phyloP scores from a whole-genome alignment of 1,284 basidiomycete species.

The Pseudozyma flocculosa region DNA sequence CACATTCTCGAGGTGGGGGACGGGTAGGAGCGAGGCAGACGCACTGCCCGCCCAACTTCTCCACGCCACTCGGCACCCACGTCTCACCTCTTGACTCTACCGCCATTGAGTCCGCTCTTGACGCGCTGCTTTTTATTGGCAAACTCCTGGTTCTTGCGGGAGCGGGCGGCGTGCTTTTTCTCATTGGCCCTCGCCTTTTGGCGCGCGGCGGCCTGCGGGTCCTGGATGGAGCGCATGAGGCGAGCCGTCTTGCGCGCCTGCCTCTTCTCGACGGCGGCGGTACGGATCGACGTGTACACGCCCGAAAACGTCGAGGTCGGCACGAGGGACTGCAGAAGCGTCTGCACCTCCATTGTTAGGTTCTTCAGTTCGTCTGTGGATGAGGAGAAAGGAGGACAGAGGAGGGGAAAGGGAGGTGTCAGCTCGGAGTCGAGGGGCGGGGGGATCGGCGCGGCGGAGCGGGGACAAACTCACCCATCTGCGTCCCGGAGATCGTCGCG shows the following conservation, averaged over 20 bases:
- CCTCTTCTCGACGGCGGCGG: constrained; percentile 69
- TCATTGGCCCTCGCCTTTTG: constrained; percentile 13
- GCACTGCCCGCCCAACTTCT: too few species aligned
- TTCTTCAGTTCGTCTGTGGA: constrained; percentile 78
- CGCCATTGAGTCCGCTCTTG: too few species aligned
- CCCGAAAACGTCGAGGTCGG: constrained; percentile 77
- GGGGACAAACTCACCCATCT: constrained; percentile 59
- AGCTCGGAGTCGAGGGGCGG: too few species aligned
- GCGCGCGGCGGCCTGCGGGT: constrained; percentile 40
- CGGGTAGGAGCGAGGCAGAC: too few species aligned
- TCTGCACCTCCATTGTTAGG: constrained; percentile 80
- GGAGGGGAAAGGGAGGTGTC: too few species aligned
- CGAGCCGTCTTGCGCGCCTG: constrained; percentile 72
- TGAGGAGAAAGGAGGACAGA: too few species aligned
- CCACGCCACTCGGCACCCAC: too few species aligned
- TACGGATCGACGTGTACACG: constrained; percentile 77
- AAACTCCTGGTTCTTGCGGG: constrained; percentile 17
- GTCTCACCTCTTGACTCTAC: too few species aligned
- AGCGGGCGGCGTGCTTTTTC: constrained; percentile 23
- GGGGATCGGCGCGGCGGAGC: too few species aligned
- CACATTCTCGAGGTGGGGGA: too few species aligned
- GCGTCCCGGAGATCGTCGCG: constrained; percentile 8
- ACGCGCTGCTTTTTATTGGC: neutral
- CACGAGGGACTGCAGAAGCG: constrained; percentile 80
- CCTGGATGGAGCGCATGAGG: constrained; percentile 59